Conservation (phyloP, 371 early-diverging fungal genomes). For the Paraphysoderma sedebokerense region DNA sequence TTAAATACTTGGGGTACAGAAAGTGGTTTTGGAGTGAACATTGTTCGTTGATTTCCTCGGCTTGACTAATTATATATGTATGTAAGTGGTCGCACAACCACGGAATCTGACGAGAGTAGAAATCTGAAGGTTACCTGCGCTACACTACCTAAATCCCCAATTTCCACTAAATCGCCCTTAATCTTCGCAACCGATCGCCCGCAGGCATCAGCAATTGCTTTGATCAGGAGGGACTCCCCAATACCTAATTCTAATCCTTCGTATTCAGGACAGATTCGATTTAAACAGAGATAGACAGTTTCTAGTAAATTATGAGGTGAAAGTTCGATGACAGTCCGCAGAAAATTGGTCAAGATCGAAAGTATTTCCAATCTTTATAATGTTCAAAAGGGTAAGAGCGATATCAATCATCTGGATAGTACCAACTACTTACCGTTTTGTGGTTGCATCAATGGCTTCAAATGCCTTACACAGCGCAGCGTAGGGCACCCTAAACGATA, state of each 20-base stretch:
- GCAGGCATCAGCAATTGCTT: constrained; percentile 81
- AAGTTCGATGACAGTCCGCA: constrained; percentile 46
- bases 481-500: constrained; percentile 50
- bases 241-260: constrained; percentile 93
- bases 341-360: constrained; percentile 56
- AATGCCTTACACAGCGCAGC: constrained; percentile 70
- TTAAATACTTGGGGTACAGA: constrained; percentile 70
- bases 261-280: constrained; percentile 85
- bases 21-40: constrained; percentile 62
- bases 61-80: constrained; percentile 28
- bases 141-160: constrained; percentile 86
- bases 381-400: constrained; percentile 9
- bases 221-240: constrained; percentile 85
- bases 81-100: background rate
- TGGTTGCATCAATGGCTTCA: constrained; percentile 61
- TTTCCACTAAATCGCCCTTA: constrained; percentile 52
- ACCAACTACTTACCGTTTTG: constrained; percentile 30
- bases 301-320: constrained; percentile 53
- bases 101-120: background rate
- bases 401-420: background rate
- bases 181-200: constrained; percentile 56
- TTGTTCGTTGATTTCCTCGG: constrained; percentile 51
- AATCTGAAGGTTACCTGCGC: constrained; percentile 39
- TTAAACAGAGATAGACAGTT: constrained; percentile 79
- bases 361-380: constrained; percentile 63